Base-by-base conservation (phyloP, 345 rosid species). In the Citrus hindsii region DNA sequence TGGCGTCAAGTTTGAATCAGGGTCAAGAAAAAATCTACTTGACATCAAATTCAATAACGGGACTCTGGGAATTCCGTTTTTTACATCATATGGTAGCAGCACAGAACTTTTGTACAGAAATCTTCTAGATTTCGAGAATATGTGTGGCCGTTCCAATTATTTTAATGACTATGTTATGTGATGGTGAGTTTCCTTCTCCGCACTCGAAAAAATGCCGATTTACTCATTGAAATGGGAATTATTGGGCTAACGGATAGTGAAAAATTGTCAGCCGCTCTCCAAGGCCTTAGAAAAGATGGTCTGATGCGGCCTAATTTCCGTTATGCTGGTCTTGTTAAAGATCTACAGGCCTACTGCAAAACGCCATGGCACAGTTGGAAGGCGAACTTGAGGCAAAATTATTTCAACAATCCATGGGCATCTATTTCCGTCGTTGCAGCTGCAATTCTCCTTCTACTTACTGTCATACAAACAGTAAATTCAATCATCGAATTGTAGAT, bases 341-440 rank as follows among this genome's bases (percentile, higher is more conserved):
- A 71, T 8, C 51, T 83, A 2, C 67, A 72, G 6, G 67, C 18
- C 51, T 46, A 10, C 3, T 12, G 16, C 51, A 12, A 46, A 42
- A 2, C 51, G 1, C 51, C 16, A 3, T 12, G 66, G 65, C 78
- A 79, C 24, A 46, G 6, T 35, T 83, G 80, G 85, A 35, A 70
- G 53, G 73, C 78, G 12, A 33, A 14, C 5, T 67, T 83, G 67
- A 76, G n/a, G 18, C 75, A 79, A 9, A 30, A 73, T 4, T 72
- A 83, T 35, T 83, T 83, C 72, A 42, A 53, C 51, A 76, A 5
- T 51, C 85, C 85, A 60, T 71, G 85, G 85, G 75, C 77, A 2
- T 9, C 35, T 33, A 75, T 79, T 33, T 83, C 82, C 7, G 69
- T 83, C 10, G 33, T 72, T 38, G 80, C 75, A 19, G 82, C 80